phyloP scores from a whole-genome alignment of 352 stramenopile genomes.

The Phytophthora nicotianae region DNA sequence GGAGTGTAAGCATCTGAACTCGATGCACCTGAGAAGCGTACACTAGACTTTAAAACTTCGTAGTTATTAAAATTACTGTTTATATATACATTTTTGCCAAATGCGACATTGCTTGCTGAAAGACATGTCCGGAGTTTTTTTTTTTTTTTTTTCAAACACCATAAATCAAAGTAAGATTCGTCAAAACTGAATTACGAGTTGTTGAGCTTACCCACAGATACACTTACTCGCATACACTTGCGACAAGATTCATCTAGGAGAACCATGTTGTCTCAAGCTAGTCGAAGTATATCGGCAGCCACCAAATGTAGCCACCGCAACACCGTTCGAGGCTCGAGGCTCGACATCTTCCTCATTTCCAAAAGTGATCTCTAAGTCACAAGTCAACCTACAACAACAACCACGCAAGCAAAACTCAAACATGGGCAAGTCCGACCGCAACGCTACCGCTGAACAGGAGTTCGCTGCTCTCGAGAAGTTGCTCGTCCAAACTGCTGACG shows the following conservation, averaged over 20 bases:
- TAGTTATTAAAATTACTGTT: too few species aligned
- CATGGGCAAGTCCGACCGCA: conserved; percentile 26
- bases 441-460: conserved; percentile 17
- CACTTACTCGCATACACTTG: too few species aligned
- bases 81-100: neutral
- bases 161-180: too few species aligned
- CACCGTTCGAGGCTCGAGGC: too few species aligned
- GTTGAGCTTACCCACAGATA: too few species aligned
- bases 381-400: conserved; percentile 12
- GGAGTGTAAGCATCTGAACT: conserved; percentile 15
- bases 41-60: neutral
- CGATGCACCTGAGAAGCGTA: neutral
- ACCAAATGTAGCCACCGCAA: neutral
- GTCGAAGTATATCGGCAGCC: neutral
- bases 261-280: neutral
- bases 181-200: too few species aligned
- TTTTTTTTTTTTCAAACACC: too few species aligned
- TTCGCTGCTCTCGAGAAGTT: conserved; percentile 24
- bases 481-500: conserved; percentile 25
- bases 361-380: conserved; percentile 19
- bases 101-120: too few species aligned
- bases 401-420: conserved; percentile 8
- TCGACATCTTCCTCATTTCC: conserved; percentile 17
- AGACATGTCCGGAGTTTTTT: too few species aligned
- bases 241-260: too few species aligned